Percentiles rank a stretch among this genome's conserved stretches.
phyloP scores from a whole-genome alignment of 2,329 filamentous ascomycete genomes.

The Penicillium sp. region DNA sequence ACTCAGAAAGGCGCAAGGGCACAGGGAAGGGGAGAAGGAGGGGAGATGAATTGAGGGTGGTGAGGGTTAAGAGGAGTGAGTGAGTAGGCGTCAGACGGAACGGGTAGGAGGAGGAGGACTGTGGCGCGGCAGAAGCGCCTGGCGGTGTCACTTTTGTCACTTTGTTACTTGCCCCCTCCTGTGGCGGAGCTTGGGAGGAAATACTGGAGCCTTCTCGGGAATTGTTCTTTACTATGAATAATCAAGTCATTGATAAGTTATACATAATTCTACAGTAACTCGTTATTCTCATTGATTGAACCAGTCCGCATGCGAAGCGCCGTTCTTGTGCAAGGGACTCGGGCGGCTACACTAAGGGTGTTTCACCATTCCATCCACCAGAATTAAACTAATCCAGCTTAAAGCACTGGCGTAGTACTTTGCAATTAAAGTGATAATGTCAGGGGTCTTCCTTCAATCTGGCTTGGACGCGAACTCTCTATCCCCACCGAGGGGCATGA shows the following conservation, averaged over 20 bases:
- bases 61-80: slow-evolving; percentile 11
- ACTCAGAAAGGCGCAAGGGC: slow-evolving; percentile 7
- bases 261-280: too few relatives aligned
- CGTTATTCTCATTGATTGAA: neutral
- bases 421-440: neutral
- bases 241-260: too few relatives aligned
- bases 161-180: neutral
- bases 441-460: neutral
- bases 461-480: neutral
- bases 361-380: neutral
- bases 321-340: neutral
- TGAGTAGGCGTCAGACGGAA: neutral
- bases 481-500: neutral
- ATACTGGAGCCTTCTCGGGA: neutral
- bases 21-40: slow-evolving; percentile 11
- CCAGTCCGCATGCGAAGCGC: neutral
- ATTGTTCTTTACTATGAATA: neutral
- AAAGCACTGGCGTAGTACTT: neutral
- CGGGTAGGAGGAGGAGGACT: slow-evolving; percentile 14
- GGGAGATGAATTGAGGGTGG: slow-evolving; percentile 18
- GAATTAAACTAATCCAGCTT: neutral
- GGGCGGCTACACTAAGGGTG: neutral
- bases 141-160: slow-evolving; percentile 17
- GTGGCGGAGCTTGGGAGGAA: neutral
- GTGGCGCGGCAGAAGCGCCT: slow-evolving; percentile 24